Conservation (phyloP, 179 eudicot genomes). For the Vitellaria paradoxa region DNA sequence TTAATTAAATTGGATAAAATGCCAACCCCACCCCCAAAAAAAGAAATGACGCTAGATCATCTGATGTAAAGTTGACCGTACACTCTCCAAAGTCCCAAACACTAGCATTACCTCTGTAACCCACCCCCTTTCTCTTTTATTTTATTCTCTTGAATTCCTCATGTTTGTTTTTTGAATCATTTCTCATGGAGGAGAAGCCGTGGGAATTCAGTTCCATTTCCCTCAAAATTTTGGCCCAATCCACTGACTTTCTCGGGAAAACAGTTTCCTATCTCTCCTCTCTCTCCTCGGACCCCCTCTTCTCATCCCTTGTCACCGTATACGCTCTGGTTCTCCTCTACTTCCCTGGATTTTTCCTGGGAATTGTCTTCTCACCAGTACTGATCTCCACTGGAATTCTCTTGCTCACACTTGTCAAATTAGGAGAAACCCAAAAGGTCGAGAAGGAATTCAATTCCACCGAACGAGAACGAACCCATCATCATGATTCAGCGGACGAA, state of each 20-base stretch:
- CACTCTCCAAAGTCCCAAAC: no score
- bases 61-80: no score
- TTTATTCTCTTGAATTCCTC: no score
- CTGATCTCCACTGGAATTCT: slow-evolving; percentile 45
- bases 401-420: slow-evolving; percentile 48
- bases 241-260: neutral
- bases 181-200: slow-evolving; percentile 12
- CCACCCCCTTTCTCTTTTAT: no score
- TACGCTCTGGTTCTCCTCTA: slow-evolving; percentile 51
- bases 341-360: slow-evolving; percentile 36
- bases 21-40: no score
- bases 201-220: slow-evolving; percentile 15
- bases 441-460: slow-evolving; percentile 9
- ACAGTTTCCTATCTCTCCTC: slow-evolving; percentile 15
- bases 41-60: no score
- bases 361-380: slow-evolving; percentile 43
- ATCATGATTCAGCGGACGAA: slow-evolving; percentile 4
- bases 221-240: neutral
- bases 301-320: slow-evolving; percentile 47
- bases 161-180: no score
- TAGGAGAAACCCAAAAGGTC: slow-evolving; percentile 44
- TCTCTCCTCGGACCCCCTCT: slow-evolving; percentile 37
- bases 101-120: no score
- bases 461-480: slow-evolving; percentile 6
- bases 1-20: no score